Conservation (phyloP, 331 rosid genomes). For the Phaseolus coccineus region DNA sequence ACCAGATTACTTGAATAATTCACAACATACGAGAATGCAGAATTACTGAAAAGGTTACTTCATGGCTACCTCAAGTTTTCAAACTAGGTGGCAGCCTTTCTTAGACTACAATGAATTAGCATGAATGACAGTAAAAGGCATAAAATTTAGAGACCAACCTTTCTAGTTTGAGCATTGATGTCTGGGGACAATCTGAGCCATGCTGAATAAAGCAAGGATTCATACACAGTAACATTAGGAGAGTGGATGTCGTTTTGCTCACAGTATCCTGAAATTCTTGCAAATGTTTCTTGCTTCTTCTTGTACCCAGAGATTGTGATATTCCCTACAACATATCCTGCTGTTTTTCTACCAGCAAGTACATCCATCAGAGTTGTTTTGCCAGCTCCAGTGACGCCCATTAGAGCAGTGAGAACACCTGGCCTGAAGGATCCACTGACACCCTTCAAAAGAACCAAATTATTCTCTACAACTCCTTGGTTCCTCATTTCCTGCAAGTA, state of each 20-base stretch:
- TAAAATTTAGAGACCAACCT: slow-evolving; percentile 39
- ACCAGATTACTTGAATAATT: no score
- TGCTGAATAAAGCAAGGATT: slow-evolving; percentile 57
- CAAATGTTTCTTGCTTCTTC: slow-evolving; percentile 80
- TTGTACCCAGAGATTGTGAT: slow-evolving; percentile 66
- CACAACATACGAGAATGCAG: background rate
- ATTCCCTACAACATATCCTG: slow-evolving; percentile 62
- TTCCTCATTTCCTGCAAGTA: slow-evolving; percentile 58
- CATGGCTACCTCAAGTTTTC: no score
- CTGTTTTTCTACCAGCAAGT: slow-evolving; percentile 69
- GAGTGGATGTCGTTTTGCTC: slow-evolving; percentile 75
- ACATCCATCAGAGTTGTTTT: slow-evolving; percentile 68
- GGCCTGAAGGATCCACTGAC: slow-evolving; percentile 69
- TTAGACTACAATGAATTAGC: background rate
- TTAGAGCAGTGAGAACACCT: slow-evolving; percentile 66
- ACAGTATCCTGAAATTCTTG: slow-evolving; percentile 71
- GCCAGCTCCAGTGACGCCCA: slow-evolving; percentile 83
- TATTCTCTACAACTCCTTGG: slow-evolving; percentile 62
- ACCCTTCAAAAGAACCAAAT: slow-evolving; percentile 60
- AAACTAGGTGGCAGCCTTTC: no score
- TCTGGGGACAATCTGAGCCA: slow-evolving; percentile 55
- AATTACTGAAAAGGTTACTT: background rate
- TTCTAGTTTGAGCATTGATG: slow-evolving; percentile 40
- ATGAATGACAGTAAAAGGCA: slow-evolving; percentile 1
- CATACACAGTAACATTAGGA: slow-evolving; percentile 68